Evolutionary conservation across 1,284 basidiomycete genomes (phyloP), one percentile per base, ranked within the genome.

Genomic region (Cryptococcus sp.): DNA sequence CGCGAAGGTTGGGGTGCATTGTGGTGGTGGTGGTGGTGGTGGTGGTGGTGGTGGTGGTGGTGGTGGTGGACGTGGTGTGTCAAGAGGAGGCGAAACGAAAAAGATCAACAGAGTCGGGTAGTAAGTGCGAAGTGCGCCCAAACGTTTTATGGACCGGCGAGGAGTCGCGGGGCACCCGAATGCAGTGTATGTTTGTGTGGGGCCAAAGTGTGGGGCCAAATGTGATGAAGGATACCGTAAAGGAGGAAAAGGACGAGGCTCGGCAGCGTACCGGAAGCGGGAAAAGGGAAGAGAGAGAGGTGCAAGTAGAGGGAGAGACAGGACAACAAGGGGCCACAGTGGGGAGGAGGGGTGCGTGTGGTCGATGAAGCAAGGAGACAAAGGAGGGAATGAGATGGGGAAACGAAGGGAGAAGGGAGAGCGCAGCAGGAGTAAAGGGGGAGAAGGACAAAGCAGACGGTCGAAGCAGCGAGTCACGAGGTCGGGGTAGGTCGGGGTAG

Each of bases 1-100:
- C 60, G 42, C 64, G 68, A 46, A 70, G 67, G 47, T 71, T 68
- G 13, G 69, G 68, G 63, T 68, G 68, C 68, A 70, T 68, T 49
- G 16, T 61, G 57, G 37, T 33, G 28, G 28, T 33, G 40, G 24
- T n/a, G n/a, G n/a, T n/a, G n/a, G n/a, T n/a, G n/a, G n/a, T n/a
- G n/a, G n/a, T n/a, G n/a, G n/a, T n/a, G n/a, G 38, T 20, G 46
- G 24, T 15, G 9, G 39, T 8, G 28, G 5, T 9, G 28, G 51
- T n/a, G 51, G 38, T 20, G 46, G 24, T 15, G 9, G 39, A 9
- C 33, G 5, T 9, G 28, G 51, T n/a, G 51, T 4, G 33, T 12
- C 15, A 48, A 28, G 33, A 24, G 47, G 23, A 28, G 24, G 24
- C 12, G 38, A 36, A 42, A 38, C n/a, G 38, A 50, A 36, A 2